Evolutionary conservation across 1,284 basidiomycete species (phyloP), one percentile per base, ranked within the genome.

Genomic region (Ganoderma resinaceum): DNA sequence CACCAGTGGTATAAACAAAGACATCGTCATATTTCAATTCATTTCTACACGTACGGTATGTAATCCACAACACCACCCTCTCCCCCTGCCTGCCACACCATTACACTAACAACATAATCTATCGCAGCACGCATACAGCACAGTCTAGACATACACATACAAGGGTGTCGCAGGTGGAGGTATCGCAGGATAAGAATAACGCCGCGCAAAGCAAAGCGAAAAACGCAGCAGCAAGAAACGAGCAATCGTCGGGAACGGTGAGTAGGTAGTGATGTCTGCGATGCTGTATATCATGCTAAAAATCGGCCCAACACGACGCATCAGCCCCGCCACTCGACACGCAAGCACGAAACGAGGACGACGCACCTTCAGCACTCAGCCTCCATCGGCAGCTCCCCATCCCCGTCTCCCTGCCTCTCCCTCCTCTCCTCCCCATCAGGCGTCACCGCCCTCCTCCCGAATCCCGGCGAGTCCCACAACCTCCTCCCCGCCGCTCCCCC

Each of bases 381-480:
- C 62, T 73, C 63, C 69, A 70, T 71, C 66, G 43, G 20, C 42
- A 68, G 65, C 1, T 69, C 68, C 14, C 33, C 60, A 2, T 69
- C 64, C 18, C 26, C 62, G 2, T 66, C 64, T 23, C 52, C 33
- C 53, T 69, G 61, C 58, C 53, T 49, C 65, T 69, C 18, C 43
- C 43, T 46, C 43, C 46, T 37, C 35, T 29, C 62, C 38, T 7
- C 12, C 52, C 35, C 40, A 26, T 26, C 37, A 29, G 68, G 68
- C 59, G 68, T 66, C 40, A 18, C 71, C 65, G 68, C 58, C 63
- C 69, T 23, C 57, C 37, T 52, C 63, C 68, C 64, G 18, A 70
- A 72, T 38, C 72, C 65, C 8, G 76, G 78, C 35, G 78, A 78
- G 37, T 77, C 76, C 70, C 75, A 73, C 62, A 73, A 38, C 68